Base-by-base conservation (phyloP, 2,329 filamentous ascomycete species). In the Pseudogymnoascus sp. region DNA sequence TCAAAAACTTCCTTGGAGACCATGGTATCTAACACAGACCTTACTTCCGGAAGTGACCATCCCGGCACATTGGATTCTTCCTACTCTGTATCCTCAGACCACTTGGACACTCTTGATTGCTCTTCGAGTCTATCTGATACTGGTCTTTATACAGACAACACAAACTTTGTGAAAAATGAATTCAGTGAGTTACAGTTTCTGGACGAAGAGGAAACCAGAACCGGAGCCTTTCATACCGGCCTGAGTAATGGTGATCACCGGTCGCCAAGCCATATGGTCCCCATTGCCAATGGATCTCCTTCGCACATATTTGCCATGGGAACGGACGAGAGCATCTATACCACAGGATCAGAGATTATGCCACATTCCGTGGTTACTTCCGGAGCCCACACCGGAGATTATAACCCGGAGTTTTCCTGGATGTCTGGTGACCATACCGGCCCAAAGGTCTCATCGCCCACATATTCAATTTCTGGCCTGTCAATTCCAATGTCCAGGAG, bases 51-150 rank as follows among this genome's bases (percentile, higher is more conserved):
- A 65, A 62, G 61, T 64, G 66, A 70, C 59, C 63, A 63, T 61
- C 69, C 66, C 70, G 71, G 73, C 68, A 70, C 70, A 63, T 62
- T 38, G 64, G 66, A 64, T 66, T 72, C 71, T 61, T 67, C 70
- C 62, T 72, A 68, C 69, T 67, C 72, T 67, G 69, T 72, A 61
- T 69, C 71, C 62, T 71, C 71, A 64, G 67, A 67, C 63, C 68
- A 67, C 62, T 71, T 71, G 68, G 71, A 73, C 69, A 62, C 64
- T 60, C 70, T 68, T 66, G 68, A 66, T 62, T 71, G 70, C 65
- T 74, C 71, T 65, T 68, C 63, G 62, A 73, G 71, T 62, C 70
- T 71, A 63, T 66, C 67, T 12, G 66, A 67, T 64, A 62, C 67
- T 66, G 67, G 65, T 66, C 62, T 72, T 53, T 72, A 67, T 64